Base-by-base conservation (phyloP, 441 rosid genomes). In the Brassica balearica region DNA sequence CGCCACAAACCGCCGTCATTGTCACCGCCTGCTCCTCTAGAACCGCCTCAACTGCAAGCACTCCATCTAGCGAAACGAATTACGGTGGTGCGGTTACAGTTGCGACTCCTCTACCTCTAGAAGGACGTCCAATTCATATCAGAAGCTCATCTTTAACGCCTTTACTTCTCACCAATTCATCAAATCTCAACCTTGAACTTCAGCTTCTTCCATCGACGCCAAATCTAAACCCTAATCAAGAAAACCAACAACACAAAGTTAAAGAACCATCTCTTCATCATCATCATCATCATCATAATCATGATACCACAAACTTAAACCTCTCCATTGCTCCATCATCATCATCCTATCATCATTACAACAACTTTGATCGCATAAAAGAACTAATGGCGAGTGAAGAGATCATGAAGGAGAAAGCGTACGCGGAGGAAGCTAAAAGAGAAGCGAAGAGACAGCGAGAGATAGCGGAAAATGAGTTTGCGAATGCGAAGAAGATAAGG, bases 11-110 rank as follows among this genome's bases (percentile, higher is more conserved):
- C 81, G 8, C 64, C 69, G 71, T 86, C 78, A 62, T 58, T 0
- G 46, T 32, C 72, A 86, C 88, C 29, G 88, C 90, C 29, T 89
- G 94, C 65, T 90, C 92, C 6, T 91, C 99, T n/a, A 85, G 96
- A 81, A 87, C 98, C 0, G 91, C 92, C 34, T 93, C 99, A 9
- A 88, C 94, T 82, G 87, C 92, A 0, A 95, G 96, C 73, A 97
- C 91, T 0, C 94, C 93, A 0, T 86, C 91, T 74, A 75, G 80
- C 23, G 98, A 95, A 29, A 86, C 94, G 25, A 91, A 86, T 82
- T 85, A 88, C 61, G 80, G 84, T 75, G 82, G 77, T 15, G 76
- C 86, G 23, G 29, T 87, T 84, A 14, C 84, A 73, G 77, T 77
- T 81, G 65, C 74, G 5, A 55, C 79, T 69, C 72, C 79, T 4